Base-by-base conservation (phyloP, 2,329 filamentous ascomycete species). In the Celoporthe dispersa region DNA sequence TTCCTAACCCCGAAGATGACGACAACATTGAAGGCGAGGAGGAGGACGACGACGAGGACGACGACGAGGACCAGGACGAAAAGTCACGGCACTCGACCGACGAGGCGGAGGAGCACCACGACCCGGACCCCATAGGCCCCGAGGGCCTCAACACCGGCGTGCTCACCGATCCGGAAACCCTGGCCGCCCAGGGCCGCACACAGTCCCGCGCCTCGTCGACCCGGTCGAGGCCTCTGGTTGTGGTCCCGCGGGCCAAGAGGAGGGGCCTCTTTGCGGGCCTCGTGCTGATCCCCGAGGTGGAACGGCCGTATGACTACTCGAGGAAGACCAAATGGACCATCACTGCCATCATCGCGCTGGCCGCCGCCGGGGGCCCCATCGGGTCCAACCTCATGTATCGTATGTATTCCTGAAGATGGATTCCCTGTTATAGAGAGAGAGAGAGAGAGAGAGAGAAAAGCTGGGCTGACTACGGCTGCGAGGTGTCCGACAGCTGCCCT, bases 321-420 rank as follows among this genome's bases (percentile, higher is more conserved):
- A 87, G 88, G 44, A 86, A 82, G 64, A 93, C 88, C 19, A 97
- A 97, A 88, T 97, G 94, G 94, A 86, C 88, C 71, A 90, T 98
- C 73, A 97, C 94, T 0, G 84, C 89, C 48, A 87, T 95, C 63
- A 88, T 97, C 61, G 91, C 94, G 1, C 77, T 94, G 22, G 93
- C 93, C 2, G 94, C 89, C 1, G 89, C 91, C 19, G 92, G 89
- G 0, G 93, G 92, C 0, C 94, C 94, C 0, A 89, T 97, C 82
- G 94, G 94, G 0, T 94, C 92, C 37, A 88, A 91, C 1, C 94
- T 97, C 68, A 90, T 97, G 69, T 91, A 95, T 75, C 94, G 91
- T 93, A 80, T 80, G 90, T 85, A 35, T 25, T 35, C 19, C 28
- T n/a, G n/a, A n/a, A n/a, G n/a, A n/a, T n/a, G n/a, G n/a, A n/a